Base-by-base conservation (phyloP, 2,329 filamentous ascomycete species). In the Ceratocystis lukuohia region DNA sequence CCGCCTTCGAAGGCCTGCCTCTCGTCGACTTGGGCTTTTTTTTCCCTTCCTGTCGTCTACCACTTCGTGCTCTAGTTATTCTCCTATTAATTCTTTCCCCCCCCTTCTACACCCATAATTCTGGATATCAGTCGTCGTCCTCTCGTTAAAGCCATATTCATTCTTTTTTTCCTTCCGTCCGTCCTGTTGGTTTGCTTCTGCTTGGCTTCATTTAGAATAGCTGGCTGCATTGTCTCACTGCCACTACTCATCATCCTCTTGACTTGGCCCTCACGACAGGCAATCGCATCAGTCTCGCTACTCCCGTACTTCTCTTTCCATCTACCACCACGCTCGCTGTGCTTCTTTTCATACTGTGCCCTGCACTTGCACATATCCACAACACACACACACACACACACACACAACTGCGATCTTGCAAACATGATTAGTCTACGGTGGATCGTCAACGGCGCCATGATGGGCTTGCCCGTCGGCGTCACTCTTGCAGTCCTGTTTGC, bases 401-500 rank as follows among this genome's bases (percentile, higher is more conserved):
- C 37, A 22, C 17, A n/a, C 5, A 17, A 10, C 41, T 17, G 45
- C 33, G 8, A 28, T 37, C 53, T n/a, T 15, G 25, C 53, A 33
- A 17, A 15, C 41, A 79, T 79, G 77, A 69, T 73, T 56, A 70
- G 71, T 44, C 66, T 75, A 63, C 73, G 76, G 69, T 77, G 79
- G 72, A 71, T 82, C 67, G 75, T 82, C 72, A 83, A 80, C 73
- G 75, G 78, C 65, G 75, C 74, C 70, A 76, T 83, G 62, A 70
- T 83, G 68, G 77, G 77, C 69, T 73, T 83, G 68, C 81, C 78
- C 48, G 76, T 82, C 67, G 80, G 76, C 67, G 75, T 77, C 65
- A 80, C 79, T 8, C 70, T 82, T 37, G 80, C 79, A 61, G 73
- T 82, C 56, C 72, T 83, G 28, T 72, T 82, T 45, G 80, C 79